Conservation (phyloP, 202 grass and related monocot genomes). For the Brachypodium distachyon region DNA sequence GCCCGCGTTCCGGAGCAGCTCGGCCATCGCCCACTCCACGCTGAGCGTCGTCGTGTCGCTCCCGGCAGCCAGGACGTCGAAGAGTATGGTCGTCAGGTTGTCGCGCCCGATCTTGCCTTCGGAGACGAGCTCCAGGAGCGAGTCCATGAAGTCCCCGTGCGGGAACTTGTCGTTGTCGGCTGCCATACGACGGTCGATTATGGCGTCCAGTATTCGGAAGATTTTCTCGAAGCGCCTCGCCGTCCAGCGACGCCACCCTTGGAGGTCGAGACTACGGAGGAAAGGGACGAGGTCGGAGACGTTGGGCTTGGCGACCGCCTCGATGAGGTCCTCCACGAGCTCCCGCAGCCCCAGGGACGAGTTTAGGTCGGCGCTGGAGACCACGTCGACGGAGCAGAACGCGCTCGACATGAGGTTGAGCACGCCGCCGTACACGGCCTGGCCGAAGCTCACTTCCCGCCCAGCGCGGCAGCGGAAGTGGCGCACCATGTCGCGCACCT, state of each 20-base stretch:
- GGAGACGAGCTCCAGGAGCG: neutral
- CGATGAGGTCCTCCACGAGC: neutral
- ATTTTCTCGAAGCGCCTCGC: neutral
- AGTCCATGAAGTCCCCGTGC: constrained; percentile 23
- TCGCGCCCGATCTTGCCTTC: constrained; percentile 1
- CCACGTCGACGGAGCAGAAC: constrained; percentile 38
- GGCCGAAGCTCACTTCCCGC: neutral
- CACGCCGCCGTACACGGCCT: constrained; percentile 8
- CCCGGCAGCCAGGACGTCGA: constrained; percentile 31
- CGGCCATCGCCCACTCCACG: constrained; percentile 42
- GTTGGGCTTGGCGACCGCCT: neutral
- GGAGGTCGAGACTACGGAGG: constrained; percentile 20
- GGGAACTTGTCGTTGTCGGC: neutral
- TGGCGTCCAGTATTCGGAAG: neutral
- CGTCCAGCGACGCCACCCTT: neutral
- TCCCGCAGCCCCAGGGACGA: constrained; percentile 14
- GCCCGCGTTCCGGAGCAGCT: constrained; percentile 29
- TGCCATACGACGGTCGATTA: neutral
- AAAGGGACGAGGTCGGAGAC: constrained; percentile 33
- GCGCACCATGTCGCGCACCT: constrained; percentile 8
- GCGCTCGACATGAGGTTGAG: constrained; percentile 32
- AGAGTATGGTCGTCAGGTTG: neutral
- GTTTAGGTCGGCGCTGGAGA: neutral
- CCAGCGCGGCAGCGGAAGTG: neutral
- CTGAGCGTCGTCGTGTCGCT: constrained; percentile 20